phyloP scores from a whole-genome alignment of 2,329 filamentous ascomycete genomes.

The Emmonsiellopsis sp. region DNA sequence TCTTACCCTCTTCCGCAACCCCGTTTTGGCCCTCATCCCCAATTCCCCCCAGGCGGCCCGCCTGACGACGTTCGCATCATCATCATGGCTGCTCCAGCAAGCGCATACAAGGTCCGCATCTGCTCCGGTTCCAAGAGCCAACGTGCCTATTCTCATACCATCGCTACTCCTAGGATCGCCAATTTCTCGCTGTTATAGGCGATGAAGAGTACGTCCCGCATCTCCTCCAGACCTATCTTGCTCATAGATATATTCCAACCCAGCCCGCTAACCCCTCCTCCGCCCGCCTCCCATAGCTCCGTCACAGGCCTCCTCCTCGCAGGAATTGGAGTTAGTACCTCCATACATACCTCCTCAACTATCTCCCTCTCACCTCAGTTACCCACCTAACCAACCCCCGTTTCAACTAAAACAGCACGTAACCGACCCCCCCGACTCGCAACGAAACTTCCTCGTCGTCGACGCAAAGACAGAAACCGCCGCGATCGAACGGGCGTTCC shows the following conservation, averaged over 20 bases:
- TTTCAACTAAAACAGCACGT: constrained; percentile 57
- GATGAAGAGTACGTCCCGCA: constrained; percentile 58
- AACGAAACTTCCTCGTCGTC: constrained; percentile 97
- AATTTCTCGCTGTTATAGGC: constrained; percentile 95
- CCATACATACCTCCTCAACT: not conserved
- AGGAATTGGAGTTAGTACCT: constrained; percentile 70
- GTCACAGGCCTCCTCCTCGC: constrained; percentile 92
- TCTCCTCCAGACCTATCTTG: too few relatives aligned
- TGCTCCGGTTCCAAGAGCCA: not conserved
- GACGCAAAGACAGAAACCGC: constrained; percentile 85
- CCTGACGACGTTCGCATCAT: not conserved
- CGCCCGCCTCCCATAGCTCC: constrained; percentile 51
- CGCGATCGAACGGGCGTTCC: constrained; percentile 82
- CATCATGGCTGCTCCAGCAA: constrained; percentile 50
- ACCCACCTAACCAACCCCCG: not conserved
- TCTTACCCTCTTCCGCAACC: not conserved
- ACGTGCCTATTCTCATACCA: not conserved
- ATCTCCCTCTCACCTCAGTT: not conserved
- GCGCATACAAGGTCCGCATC: constrained; percentile 46
- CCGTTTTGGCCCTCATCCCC: not conserved
- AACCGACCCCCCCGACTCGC: constrained; percentile 72
- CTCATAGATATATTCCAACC: not conserved
- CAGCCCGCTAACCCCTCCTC: not conserved
- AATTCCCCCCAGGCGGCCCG: not conserved
- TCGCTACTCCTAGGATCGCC: constrained; percentile 54